Conservation (phyloP, 129 eudicot genomes). For the Scalesia atractyloides region DNA sequence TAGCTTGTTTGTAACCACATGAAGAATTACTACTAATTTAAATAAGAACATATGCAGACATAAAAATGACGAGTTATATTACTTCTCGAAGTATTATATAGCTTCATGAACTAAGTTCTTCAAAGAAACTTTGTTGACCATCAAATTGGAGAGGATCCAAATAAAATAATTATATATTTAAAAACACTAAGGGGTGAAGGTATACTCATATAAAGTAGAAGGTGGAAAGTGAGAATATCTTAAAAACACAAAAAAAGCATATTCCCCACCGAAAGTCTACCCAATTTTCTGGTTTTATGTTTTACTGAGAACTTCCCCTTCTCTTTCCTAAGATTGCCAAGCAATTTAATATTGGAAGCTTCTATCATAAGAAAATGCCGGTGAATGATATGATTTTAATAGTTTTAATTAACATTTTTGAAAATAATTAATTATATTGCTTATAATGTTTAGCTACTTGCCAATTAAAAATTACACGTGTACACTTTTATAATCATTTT, state of each 20-base stretch:
- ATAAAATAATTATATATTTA: neutral
- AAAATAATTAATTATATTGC: neutral
- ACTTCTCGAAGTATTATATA: neutral
- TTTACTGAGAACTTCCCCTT: constrained; percentile 8
- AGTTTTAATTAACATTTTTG: neutral
- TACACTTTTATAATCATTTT: neutral
- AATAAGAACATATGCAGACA: neutral
- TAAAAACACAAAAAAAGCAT: constrained; percentile 30
- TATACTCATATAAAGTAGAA: constrained; percentile 11
- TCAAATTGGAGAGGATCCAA: too few species aligned
- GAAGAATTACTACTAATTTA: neutral
- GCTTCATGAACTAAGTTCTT: neutral
- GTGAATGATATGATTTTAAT: neutral
- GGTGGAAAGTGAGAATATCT: constrained; percentile 1
- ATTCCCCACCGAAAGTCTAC: constrained; percentile 39
- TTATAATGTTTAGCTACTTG: neutral
- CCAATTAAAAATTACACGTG: neutral
- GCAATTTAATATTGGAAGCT: constrained; percentile 6
- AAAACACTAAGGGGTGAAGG: neutral
- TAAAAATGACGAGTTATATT: neutral
- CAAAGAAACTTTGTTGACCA: too few species aligned
- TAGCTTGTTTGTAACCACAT: neutral
- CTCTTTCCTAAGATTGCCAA: neutral
- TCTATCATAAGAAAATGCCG: neutral
- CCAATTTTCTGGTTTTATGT: neutral